Evolutionary conservation across 208 protist genomes (phyloP).

Genomic region (Porcisia hertigi): DNA sequence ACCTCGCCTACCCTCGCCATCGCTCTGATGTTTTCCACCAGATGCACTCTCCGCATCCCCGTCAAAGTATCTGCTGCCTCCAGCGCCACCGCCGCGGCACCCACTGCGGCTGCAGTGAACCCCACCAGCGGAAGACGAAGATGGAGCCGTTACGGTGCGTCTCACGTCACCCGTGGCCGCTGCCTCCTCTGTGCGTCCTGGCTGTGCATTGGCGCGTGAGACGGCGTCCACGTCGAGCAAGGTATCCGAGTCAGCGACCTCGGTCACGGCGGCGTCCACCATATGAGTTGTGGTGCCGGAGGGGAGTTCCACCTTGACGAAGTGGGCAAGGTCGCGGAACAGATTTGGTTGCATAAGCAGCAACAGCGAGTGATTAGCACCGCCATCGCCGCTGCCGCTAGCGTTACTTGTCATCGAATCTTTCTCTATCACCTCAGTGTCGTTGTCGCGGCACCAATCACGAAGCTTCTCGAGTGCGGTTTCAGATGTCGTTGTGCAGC

Average conservation of each 20-base stretch:
- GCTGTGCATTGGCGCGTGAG: constrained; percentile 26
- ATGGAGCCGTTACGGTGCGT: not conserved
- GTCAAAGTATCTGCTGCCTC: constrained; percentile 16
- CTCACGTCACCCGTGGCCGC: not conserved
- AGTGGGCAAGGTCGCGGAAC: constrained; percentile 72
- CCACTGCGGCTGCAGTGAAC: constrained; percentile 2
- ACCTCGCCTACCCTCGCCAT: not conserved
- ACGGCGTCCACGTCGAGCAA: constrained; percentile 23
- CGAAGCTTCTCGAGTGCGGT: constrained; percentile 42
- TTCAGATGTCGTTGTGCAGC: constrained; percentile 61
- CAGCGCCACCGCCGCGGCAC: constrained; percentile 3
- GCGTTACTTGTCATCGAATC: constrained; percentile 2
- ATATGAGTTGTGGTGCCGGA: constrained; percentile 67
- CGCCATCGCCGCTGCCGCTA: not conserved
- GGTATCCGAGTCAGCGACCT: constrained; percentile 32
- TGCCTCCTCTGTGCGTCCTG: constrained; percentile 6
- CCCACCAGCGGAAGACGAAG: constrained; percentile 1
- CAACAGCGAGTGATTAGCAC: constrained; percentile 38
- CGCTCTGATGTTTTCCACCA: not conserved
- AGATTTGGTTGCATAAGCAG: constrained; percentile 71
- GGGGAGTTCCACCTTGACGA: constrained; percentile 71
- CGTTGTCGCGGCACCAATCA: constrained; percentile 61
- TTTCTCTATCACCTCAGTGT: constrained; percentile 50
- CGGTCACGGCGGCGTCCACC: constrained; percentile 76
- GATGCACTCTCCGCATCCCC: not conserved